Base-by-base conservation (phyloP, 805 yeast species). In the Starmerella apicola region DNA sequence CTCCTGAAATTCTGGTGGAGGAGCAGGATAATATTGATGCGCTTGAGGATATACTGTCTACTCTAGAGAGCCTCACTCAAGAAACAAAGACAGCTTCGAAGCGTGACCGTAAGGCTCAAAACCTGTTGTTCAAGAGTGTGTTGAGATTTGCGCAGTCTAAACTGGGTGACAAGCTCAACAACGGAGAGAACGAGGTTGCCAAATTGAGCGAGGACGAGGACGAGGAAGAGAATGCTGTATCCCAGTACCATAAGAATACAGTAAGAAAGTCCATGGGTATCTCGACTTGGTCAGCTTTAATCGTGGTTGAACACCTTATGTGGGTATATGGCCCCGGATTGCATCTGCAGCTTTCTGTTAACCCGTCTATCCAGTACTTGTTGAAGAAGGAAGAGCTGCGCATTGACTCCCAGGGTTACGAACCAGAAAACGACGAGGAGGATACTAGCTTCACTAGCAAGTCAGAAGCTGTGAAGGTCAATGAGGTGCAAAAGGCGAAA, bases 61-160 rank as follows among this genome's bases (percentile, higher is more conserved):
- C 62, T 12, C 67, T 59, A 36, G 51, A 52, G 7, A 43, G 37
- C 26, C 59, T 76, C 32, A 59, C 71, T 1, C 68, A 65, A 32
- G 67, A 71, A 18, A 71, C 80, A 0, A 63, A 76, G 4, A 75
- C 76, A 42, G 53, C 75, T 3, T 70, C 78, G 21, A 78, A 78
- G 49, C 74, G 71, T 51, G 81, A 76, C 45, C 77, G 74, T 54
- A 70, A 68, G 43, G 74, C 70, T 28, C 63, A 72, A 20, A 72
- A 73, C 45, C 70, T 44, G 22, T 36, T 81, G 1, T 64, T 77
- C 1, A 74, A 76, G 55, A 64, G 76, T 51, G 79, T 77, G 43
- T 72, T 76, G 16, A 55, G 68, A 30, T 58, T 58, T 27, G 73
- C 46, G 79, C 0, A 59, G 76, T 9, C 64, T 62, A 37, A 52